Evolutionary conservation across 2,329 filamentous ascomycete species (phyloP).

Genomic region (Fusarium xylarioides): DNA sequence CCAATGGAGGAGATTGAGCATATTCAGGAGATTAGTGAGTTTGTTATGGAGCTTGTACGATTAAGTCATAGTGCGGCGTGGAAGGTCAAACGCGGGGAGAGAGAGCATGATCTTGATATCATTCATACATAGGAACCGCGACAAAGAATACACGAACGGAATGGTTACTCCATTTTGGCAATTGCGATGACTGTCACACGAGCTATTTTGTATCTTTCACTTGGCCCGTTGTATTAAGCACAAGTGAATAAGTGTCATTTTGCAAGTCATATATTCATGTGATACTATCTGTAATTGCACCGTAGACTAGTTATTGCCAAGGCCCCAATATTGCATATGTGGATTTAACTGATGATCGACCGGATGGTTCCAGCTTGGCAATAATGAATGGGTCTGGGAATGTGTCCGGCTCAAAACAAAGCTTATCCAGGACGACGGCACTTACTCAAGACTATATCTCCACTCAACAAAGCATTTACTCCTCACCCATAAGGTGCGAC

Average conservation of each 20-base stretch:
- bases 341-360: not conserved
- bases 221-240: rapidly evolving
- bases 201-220: rapidly evolving
- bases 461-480: rapidly evolving
- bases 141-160: rapidly evolving
- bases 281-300: no score
- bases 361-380: not conserved
- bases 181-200: rapidly evolving
- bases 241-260: rapidly evolving
- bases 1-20: slow-evolving; percentile 34
- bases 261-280: not conserved
- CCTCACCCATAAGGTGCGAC: not conserved
- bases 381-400: not conserved
- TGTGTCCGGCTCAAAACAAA: not conserved
- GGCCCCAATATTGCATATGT: not conserved
- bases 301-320: rapidly evolving
- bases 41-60: slow-evolving; percentile 33
- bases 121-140: not conserved
- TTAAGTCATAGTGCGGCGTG: slow-evolving; percentile 32
- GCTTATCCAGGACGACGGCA: rapidly evolving
- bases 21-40: slow-evolving; percentile 32
- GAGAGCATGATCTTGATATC: slow-evolving; percentile 31
- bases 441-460: not conserved
- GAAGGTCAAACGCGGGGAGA: slow-evolving; percentile 29
- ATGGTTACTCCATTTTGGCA: rapidly evolving